Conservation (phyloP, 495 filamentous ascomycete species). For the Xylaria sp. region DNA sequence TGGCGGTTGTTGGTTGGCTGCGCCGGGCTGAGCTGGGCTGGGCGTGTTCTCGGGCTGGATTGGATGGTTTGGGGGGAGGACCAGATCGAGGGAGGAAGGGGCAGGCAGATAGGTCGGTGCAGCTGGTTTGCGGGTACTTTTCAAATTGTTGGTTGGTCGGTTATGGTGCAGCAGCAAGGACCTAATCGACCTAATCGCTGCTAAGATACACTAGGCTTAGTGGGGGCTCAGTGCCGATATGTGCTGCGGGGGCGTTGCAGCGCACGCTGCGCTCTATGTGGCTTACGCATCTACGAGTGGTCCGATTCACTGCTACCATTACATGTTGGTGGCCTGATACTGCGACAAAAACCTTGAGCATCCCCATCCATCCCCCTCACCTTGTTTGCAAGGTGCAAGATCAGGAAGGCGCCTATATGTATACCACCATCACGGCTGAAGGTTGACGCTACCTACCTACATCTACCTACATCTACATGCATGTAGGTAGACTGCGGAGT, state of each 20-base stretch:
- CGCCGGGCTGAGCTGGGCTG: slow-evolving; percentile 4
- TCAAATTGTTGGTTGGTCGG: slow-evolving; percentile 4
- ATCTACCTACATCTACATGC: too few species aligned
- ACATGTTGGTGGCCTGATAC: slow-evolving; percentile 20
- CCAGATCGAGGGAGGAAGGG: slow-evolving; percentile 21
- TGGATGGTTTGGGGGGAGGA: slow-evolving; percentile 17
- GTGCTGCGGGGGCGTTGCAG: not conserved
- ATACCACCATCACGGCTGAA: not conserved
- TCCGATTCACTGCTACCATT: slow-evolving; percentile 19
- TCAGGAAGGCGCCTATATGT: not conserved
- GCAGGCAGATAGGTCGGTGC: not conserved
- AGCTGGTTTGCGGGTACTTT: too few species aligned
- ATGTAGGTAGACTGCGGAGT: too few species aligned
- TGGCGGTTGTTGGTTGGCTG: slow-evolving; percentile 20
- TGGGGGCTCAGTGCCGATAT: not conserved
- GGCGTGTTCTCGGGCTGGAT: slow-evolving; percentile 22
- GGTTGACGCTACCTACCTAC: not conserved
- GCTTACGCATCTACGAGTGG: slow-evolving; percentile 22
- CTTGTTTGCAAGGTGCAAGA: not conserved
- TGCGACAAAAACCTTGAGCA: not conserved
- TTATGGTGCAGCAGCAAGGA: not conserved
- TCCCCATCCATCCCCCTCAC: not conserved
- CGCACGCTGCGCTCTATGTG: not conserved
- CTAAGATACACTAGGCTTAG: too few species aligned
- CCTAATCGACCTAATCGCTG: not conserved